Evolutionary conservation across 1,139 yeast species (phyloP).

Genomic region (Geotrichum klebahnii): DNA sequence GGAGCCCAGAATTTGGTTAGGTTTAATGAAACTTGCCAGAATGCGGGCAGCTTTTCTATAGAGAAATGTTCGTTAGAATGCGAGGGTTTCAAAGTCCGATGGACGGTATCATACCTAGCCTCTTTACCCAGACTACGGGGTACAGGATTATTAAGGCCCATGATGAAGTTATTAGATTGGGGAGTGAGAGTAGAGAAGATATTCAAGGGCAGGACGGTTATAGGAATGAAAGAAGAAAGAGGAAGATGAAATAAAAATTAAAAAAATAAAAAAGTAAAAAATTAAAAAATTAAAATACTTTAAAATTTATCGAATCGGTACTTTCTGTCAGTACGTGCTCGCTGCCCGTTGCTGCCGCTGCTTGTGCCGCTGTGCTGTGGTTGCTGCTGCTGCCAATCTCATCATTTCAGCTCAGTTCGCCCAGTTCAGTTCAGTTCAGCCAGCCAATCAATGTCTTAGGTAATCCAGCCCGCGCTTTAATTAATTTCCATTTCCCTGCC

Average conservation of each 20-base stretch:
- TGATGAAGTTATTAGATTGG: conserved; percentile 26
- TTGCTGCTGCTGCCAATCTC: no score
- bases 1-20: conserved; percentile 90
- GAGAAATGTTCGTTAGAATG: not conserved
- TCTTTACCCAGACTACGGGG: conserved; percentile 88
- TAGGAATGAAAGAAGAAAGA: not conserved
- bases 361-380: no score
- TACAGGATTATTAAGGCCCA: conserved; percentile 89
- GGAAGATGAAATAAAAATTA: not conserved
- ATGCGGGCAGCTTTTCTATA: conserved; percentile 89
- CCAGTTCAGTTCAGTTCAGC: no score
- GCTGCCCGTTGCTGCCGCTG: no score
- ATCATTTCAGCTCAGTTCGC: no score
- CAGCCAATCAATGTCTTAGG: no score
- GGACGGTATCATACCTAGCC: conserved; percentile 62
- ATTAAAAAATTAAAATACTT: not conserved
- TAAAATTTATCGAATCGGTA: no score
- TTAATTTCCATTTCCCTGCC: no score
- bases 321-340: no score
- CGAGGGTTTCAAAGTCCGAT: not conserved
- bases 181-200: not conserved
- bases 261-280: not conserved
- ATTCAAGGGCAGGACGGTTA: not conserved
- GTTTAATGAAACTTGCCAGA: conserved; percentile 83
- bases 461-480: no score